Base-by-base conservation (phyloP, 768 basidiomycete species). In the Boletellus sp. region DNA sequence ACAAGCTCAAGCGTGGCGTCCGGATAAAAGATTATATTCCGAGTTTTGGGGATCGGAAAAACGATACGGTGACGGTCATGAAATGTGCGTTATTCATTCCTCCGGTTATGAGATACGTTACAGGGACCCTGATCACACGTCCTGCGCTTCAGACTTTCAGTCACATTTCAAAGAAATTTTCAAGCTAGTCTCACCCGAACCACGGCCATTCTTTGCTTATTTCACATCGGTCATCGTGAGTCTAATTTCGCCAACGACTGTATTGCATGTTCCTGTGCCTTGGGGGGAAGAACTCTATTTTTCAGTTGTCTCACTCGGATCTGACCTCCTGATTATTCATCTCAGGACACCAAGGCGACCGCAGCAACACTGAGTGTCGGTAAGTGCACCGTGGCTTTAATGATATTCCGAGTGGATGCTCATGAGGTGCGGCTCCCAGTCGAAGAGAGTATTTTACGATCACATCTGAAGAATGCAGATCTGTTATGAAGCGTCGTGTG, bases 131-230 rank as follows among this genome's bases (percentile, higher is more conserved):
- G 41, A 62, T 48, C 54, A 51, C 37, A 37, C n/a, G 9, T 9
- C 26, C 9, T n/a, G 20, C 37, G 16, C 40, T 38, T 4, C 52
- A 90, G 88, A 90, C 65, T 88, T 91, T 67, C 82, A 84, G 56
- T 80, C 84, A 50, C 86, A 89, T 61, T 90, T 91, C 67, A 86
- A 80, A 61, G 87, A 90, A 46, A 85, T 88, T 33, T 75, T 77
- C 40, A 80, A 77, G 54, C 73, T 75, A 38, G 69, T 76, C 54
- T 87, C 87, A 1, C 83, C 85, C 12, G 73, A 78, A 22, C 76
- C 78, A 36, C 78, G 88, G 5, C 77, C 80, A 1, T 87, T 87
- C 66, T 85, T 81, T 56, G 75, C 83, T 45, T 84, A 89, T 71
- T 73, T 85, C 34, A 90, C 88, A 32, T 85, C 86, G 43, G 85